Evolutionary conservation across 192 early-diverging fungal species (phyloP), one percentile per base, ranked within the genome.

Genomic region (Coemansia sp.): DNA sequence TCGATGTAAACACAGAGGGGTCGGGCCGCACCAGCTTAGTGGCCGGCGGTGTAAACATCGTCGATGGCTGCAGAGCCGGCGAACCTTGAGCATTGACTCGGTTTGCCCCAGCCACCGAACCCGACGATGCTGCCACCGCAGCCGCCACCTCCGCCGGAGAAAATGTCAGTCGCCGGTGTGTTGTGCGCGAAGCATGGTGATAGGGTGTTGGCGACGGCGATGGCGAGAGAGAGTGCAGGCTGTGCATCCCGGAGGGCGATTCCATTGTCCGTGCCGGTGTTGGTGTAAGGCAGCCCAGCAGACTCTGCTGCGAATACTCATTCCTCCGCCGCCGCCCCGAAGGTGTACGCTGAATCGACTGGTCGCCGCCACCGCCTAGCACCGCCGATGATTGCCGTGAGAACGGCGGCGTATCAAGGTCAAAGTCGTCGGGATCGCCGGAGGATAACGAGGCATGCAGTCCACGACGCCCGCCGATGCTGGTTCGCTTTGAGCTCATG

Each of bases 1-100:
- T 73, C 8, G 82, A 83, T 44, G 66, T 53, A 37, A 83, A 83
- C 19, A 59, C 82, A 2, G 71, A 70, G 0, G 82, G 76, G 61
- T 75, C 73, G 11, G 82, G 82, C 37, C 73, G 65, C 40, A 83
- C 76, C 22, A 83, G 76, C 68, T 76, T 83, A 13, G 82, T 71
- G 9, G 76, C 68, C 11, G 65, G 79, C 40, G 82, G 82, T 20
- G 82, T 83, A 59, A 83, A 83, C 56, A 83, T 41, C 15, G 69
- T 31, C 4, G 52, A 33, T n/a, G 52, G 52, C 47, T 50, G 47
- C 47, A 8, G 47, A 28, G 20, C 25, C 9, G 47, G 22, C 1
- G 59, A 55, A 8, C 56, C 48, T 9, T 57, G 40, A 27, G 64
- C 63, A 23, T 58, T 66, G 10, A 61, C 47, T 20, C 63, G 42